phyloP scores from a whole-genome alignment of 371 early-diverging fungal genomes.

The Syncephalis fuscata region DNA sequence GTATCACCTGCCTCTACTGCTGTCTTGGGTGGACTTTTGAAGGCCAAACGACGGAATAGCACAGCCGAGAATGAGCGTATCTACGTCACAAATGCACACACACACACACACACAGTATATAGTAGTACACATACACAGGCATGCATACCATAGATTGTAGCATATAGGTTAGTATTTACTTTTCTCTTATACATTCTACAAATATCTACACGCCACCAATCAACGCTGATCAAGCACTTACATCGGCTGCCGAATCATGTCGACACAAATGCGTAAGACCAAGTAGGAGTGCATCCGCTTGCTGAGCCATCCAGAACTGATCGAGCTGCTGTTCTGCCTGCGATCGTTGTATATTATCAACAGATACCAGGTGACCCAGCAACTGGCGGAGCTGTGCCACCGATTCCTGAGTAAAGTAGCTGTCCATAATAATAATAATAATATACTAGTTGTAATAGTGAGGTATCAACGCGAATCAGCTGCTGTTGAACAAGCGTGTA shows the following conservation, averaged over 20 bases:
- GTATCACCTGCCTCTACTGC: constrained; percentile 26
- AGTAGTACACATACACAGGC: too few relatives aligned
- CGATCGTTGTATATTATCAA: constrained; percentile 39
- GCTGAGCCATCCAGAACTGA: constrained; percentile 47
- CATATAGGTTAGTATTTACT: too few relatives aligned
- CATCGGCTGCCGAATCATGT: too few relatives aligned
- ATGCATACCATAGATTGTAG: too few relatives aligned
- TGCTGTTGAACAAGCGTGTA: too few relatives aligned
- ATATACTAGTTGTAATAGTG: too few relatives aligned
- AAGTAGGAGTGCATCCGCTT: constrained; percentile 44
- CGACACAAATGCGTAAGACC: constrained; percentile 31
- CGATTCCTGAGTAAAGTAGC: constrained; percentile 24
- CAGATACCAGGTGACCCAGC: constrained; percentile 33
- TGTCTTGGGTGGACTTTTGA: constrained; percentile 33
- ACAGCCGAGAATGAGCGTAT: constrained; percentile 78
- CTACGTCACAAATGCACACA: constrained; percentile 27
- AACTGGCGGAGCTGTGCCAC: constrained; percentile 37
- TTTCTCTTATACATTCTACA: too few relatives aligned
- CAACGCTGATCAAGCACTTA: not conserved
- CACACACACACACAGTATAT: too few relatives aligned
- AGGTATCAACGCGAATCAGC: too few relatives aligned
- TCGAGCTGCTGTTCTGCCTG: constrained; percentile 55
- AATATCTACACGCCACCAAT: not conserved
- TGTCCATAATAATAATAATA: too few relatives aligned
- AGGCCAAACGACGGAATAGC: constrained; percentile 73